phyloP scores from a whole-genome alignment of 768 basidiomycete genomes.

The Leccinum uliginosum region DNA sequence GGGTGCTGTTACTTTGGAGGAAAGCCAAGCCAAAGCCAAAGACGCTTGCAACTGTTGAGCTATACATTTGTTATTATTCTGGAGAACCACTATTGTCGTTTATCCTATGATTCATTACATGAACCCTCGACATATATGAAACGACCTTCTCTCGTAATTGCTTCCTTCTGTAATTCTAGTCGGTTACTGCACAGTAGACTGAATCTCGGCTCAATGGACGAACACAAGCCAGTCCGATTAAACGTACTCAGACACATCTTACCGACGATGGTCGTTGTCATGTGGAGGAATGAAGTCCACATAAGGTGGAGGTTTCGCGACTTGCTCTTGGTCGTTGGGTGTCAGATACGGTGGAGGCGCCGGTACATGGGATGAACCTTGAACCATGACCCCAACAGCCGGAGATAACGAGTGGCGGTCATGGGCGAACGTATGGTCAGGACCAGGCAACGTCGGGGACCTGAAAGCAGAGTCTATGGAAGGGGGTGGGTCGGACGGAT shows the following conservation, averaged over 20 bases:
- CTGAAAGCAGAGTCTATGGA: constrained; percentile 81
- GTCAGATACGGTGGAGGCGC: constrained; percentile 81
- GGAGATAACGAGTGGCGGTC: constrained; percentile 32
- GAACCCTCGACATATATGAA: constrained; percentile 24
- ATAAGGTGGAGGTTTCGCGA: constrained; percentile 58
- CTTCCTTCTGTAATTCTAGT: constrained; percentile 22
- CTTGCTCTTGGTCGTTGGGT: constrained; percentile 47
- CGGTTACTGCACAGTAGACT: constrained; percentile 11
- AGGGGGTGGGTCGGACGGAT: constrained; percentile 84
- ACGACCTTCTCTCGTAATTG: constrained; percentile 27
- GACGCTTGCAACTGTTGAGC: constrained; percentile 79
- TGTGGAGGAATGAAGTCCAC: constrained; percentile 41
- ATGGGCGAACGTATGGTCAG: constrained; percentile 26
- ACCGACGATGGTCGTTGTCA: constrained; percentile 6
- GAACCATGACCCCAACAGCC: constrained; percentile 30
- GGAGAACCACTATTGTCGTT: constrained; percentile 15
- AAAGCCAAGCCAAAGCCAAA: constrained; percentile 60
- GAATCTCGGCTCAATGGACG: neutral
- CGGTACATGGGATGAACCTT: constrained; percentile 42
- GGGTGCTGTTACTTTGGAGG: constrained; percentile 66
- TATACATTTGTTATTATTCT: constrained; percentile 12
- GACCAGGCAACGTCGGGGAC: constrained; percentile 25
- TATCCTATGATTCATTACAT: constrained; percentile 18
- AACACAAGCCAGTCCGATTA: neutral
- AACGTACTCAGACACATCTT: neutral